Conservation (phyloP, 495 filamentous ascomycete species). For the Aspergillus sclerotiicarbonarius region DNA sequence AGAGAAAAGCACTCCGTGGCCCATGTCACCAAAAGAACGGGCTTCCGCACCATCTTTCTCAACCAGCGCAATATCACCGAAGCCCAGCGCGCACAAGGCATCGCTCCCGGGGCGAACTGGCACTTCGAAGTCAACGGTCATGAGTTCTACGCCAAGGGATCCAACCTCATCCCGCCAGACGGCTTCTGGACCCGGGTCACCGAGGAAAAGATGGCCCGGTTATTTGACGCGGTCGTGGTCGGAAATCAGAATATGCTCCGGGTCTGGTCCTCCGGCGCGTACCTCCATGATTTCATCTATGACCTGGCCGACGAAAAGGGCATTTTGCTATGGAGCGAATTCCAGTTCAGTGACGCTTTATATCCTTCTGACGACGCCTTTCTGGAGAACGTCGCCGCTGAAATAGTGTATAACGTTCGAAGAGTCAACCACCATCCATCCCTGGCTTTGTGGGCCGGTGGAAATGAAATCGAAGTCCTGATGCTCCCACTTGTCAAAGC, state of each 20-base stretch:
- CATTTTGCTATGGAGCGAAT: conserved; percentile 66
- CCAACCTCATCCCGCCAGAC: conserved; percentile 66
- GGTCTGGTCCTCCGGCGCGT: conserved; percentile 64
- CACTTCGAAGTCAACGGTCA: conserved; percentile 69
- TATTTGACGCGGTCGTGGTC: conserved; percentile 56
- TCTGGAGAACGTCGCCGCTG: conserved; percentile 56
- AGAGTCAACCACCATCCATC: conserved; percentile 66
- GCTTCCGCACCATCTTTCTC: conserved; percentile 67
- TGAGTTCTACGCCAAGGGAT: conserved; percentile 67
- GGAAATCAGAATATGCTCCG: conserved; percentile 71
- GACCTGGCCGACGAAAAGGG: conserved; percentile 66
- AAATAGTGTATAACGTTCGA: conserved; percentile 62
- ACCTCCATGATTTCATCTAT: conserved; percentile 66
- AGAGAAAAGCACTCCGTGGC: conserved; percentile 34
- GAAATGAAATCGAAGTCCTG: conserved; percentile 63
- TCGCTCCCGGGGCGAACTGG: conserved; percentile 65
- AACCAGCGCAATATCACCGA: conserved; percentile 61
- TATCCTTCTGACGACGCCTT: conserved; percentile 59
- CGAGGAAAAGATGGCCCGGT: conserved; percentile 45
- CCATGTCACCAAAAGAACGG: conserved; percentile 54
- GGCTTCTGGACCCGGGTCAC: conserved; percentile 67
- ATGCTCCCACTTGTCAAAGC: conserved; percentile 48
- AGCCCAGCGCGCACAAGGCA: conserved; percentile 53
- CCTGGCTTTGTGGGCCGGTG: conserved; percentile 65
- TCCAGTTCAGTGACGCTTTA: conserved; percentile 62